A percentile compares a stretch with the other conserved stretches of the same genome.
phyloP scores from a whole-genome alignment of 139 green algal genomes.

The Eudorina sp. region DNA sequence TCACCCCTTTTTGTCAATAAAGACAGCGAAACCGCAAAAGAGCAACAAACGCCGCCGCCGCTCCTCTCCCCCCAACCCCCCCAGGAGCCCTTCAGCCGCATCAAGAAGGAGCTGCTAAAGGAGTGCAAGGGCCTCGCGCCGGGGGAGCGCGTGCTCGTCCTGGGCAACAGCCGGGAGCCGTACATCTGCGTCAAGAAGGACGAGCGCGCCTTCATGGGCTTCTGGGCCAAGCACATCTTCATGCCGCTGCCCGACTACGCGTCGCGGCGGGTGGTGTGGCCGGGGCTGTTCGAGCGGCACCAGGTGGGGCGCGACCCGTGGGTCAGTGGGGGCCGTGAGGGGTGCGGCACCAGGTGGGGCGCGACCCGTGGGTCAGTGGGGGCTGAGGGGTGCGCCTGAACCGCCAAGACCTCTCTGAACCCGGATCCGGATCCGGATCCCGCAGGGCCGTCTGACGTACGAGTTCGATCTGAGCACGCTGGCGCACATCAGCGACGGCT shows the following conservation, averaged over 20 bases:
- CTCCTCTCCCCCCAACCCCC: too few species aligned
- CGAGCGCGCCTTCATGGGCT: slow-evolving; percentile 79
- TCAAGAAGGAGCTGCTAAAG: slow-evolving; percentile 92
- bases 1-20: too few species aligned
- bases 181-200: slow-evolving; percentile 87
- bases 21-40: too few species aligned
- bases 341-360: too few species aligned
- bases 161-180: slow-evolving; percentile 81
- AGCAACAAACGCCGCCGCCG: too few species aligned
- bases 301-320: slow-evolving; percentile 39
- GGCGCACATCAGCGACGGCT: slow-evolving; percentile 74
- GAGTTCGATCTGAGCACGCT: slow-evolving; percentile 87
- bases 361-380: too few species aligned
- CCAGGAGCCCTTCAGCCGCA: slow-evolving; percentile 85
- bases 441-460: slow-evolving; percentile 57
- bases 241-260: slow-evolving; percentile 90
- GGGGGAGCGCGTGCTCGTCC: slow-evolving; percentile 78
- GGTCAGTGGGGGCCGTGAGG: too few species aligned
- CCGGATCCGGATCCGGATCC: not conserved
- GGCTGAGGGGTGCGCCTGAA: too few species aligned
- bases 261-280: slow-evolving; percentile 74
- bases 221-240: slow-evolving; percentile 87
- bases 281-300: slow-evolving; percentile 73
- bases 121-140: slow-evolving; percentile 74
- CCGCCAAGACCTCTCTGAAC: too few species aligned